phyloP scores from a whole-genome alignment of 2,329 filamentous ascomycete genomes.

The Cytospora schulzeri region DNA sequence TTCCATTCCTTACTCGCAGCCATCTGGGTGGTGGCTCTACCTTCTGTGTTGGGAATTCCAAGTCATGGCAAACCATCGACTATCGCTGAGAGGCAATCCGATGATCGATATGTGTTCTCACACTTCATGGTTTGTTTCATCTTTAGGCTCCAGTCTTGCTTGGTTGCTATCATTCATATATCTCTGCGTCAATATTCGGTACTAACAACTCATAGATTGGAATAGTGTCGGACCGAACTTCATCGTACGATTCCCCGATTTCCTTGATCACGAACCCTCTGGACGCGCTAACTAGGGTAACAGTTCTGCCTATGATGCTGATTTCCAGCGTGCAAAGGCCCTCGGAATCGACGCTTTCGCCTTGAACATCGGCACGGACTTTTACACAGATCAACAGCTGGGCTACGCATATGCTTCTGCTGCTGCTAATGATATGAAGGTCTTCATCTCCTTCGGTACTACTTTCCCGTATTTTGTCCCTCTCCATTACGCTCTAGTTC shows the following conservation, averaged over 20 bases:
- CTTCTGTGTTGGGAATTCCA: not conserved
- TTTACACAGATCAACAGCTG: conserved; percentile 49
- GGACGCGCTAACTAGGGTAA: not conserved
- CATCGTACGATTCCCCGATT: no score
- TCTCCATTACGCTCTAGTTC: not conserved
- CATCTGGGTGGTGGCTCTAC: not conserved
- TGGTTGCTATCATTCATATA: not conserved
- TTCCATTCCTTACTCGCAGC: not conserved
- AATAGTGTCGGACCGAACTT: not conserved
- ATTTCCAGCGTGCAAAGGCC: conserved; percentile 31
- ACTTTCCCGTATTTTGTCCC: not conserved
- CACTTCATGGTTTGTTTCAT: not conserved
- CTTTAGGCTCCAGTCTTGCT: not conserved
- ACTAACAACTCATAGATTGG: not conserved
- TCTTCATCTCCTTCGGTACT: conserved; percentile 58
- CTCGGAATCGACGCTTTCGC: conserved; percentile 37
- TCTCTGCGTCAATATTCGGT: not conserved
- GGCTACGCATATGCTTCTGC: conserved; percentile 52
- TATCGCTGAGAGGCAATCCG: not conserved
- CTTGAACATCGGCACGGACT: conserved; percentile 40
- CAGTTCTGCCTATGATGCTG: conserved; percentile 41
- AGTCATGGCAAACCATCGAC: not conserved
- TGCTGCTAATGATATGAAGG: conserved; percentile 50
- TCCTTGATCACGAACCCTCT: no score
- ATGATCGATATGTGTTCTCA: not conserved